phyloP scores from a whole-genome alignment of 2,329 filamentous ascomycete species.

The Aspergillus cejpii region DNA sequence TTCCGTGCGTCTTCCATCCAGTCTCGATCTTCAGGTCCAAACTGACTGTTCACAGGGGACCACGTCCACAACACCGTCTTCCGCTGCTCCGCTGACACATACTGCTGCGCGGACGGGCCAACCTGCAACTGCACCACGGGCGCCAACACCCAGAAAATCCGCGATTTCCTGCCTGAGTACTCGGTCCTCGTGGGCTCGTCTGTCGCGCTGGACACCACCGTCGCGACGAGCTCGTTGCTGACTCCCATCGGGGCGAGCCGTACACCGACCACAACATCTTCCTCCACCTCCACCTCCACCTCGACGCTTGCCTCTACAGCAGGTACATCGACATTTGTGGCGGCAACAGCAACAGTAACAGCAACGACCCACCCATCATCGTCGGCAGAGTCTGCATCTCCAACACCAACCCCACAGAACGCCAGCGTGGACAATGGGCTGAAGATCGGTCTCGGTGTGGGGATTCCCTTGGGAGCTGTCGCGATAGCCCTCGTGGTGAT shows the following conservation, averaged over 20 bases:
- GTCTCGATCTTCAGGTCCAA: not conserved
- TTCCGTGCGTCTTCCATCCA: not conserved
- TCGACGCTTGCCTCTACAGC: not conserved
- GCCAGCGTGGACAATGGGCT: not conserved
- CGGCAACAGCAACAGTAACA: not conserved
- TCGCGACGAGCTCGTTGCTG: not conserved
- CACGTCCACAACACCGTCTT: not conserved
- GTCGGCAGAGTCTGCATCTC: not conserved
- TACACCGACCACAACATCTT: not conserved
- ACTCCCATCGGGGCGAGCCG: not conserved
- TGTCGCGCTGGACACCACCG: not conserved
- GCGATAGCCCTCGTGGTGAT: not conserved
- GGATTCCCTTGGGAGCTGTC: not conserved
- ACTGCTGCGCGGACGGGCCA: not conserved
- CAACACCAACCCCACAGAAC: not conserved
- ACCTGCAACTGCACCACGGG: not conserved
- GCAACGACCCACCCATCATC: not conserved
- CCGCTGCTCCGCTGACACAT: not conserved
- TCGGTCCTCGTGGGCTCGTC: not conserved
- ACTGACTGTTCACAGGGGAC: not conserved
- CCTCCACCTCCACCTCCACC: not conserved
- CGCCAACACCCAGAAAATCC: not conserved
- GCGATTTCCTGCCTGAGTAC: not conserved
- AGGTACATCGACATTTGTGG: not conserved
- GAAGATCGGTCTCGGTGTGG: not conserved